A percentile compares a stretch with the other conserved stretches of the same genome.
These are phyloP conservation scores for Euptelea pleiosperma DNA, from an alignment of 164 flowering plant species.

Conservation along the genomic window DNA sequence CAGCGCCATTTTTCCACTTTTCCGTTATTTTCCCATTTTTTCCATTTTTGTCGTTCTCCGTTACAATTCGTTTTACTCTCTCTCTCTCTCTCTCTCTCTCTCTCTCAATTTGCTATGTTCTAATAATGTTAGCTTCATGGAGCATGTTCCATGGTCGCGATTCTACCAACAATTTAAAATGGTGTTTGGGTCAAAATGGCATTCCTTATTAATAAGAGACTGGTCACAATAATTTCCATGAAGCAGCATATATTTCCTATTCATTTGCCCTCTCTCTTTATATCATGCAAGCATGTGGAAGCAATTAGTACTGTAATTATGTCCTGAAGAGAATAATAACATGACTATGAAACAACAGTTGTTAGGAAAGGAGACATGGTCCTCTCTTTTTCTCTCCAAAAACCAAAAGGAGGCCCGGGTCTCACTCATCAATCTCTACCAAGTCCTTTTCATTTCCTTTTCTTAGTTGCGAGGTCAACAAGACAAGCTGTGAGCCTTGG, in stretches of 20 bases:
- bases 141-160: background rate
- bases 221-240: too few species aligned
- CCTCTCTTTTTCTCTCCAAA: too few species aligned
- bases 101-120: background rate
- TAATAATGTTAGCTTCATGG: background rate
- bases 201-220: background rate
- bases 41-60: too few species aligned
- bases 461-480: too few species aligned
- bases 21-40: too few species aligned
- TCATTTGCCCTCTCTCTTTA: constrained; percentile 4
- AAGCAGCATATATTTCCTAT: too few species aligned
- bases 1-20: too few species aligned
- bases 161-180: background rate
- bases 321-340: constrained; percentile 10
- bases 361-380: background rate
- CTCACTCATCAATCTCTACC: too few species aligned
- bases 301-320: constrained; percentile 25
- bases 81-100: background rate
- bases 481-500: too few species aligned
- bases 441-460: too few species aligned
- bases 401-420: too few species aligned
- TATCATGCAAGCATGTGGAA: constrained; percentile 31
- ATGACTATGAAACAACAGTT: background rate
- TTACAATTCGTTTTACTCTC: too few species aligned
- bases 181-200: background rate